Conservation (phyloP, 2,329 filamentous ascomycete species). For the Neonectria coccinea region DNA sequence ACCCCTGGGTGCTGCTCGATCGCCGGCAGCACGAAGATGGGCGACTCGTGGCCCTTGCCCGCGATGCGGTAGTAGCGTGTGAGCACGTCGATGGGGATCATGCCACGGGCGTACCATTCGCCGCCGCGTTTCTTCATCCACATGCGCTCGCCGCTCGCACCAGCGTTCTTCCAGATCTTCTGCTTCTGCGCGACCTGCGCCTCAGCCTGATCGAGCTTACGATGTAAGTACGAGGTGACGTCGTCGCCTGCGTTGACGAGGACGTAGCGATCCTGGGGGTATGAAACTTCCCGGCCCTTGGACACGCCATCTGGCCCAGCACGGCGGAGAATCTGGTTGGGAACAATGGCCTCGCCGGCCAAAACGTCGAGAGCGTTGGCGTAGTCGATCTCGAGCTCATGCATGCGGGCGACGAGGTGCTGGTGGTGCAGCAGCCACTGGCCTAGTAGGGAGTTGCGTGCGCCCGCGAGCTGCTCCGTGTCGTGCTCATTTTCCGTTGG, state of each 20-base stretch:
- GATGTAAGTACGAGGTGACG: conserved; percentile 60
- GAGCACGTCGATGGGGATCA: conserved; percentile 61
- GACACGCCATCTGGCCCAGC: conserved; percentile 65
- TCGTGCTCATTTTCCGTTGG: conserved; percentile 54
- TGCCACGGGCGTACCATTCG: conserved; percentile 54
- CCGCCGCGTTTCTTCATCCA: conserved; percentile 46
- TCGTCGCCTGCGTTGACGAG: conserved; percentile 67
- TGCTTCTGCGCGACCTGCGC: conserved; percentile 52
- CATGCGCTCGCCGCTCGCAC: conserved; percentile 57
- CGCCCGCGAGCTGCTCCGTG: conserved; percentile 54
- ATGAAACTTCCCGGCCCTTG: conserved; percentile 62
- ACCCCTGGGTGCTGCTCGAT: conserved; percentile 60
- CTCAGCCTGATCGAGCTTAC: conserved; percentile 60
- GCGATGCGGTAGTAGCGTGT: conserved; percentile 67
- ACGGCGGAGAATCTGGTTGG: conserved; percentile 63
- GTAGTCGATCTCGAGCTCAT: conserved; percentile 67
- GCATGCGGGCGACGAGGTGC: conserved; percentile 64
- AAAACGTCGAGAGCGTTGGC: conserved; percentile 64
- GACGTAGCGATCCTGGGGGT: conserved; percentile 67
- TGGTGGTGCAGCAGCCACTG: conserved; percentile 68
- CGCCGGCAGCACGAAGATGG: conserved; percentile 66
- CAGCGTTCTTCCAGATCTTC: conserved; percentile 50
- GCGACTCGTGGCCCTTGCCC: conserved; percentile 54
- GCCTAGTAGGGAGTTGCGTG: conserved; percentile 65
- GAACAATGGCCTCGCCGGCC: conserved; percentile 61